Conservation (phyloP, 2,329 filamentous ascomycete species). For the Trichoderma cornu-damae region DNA sequence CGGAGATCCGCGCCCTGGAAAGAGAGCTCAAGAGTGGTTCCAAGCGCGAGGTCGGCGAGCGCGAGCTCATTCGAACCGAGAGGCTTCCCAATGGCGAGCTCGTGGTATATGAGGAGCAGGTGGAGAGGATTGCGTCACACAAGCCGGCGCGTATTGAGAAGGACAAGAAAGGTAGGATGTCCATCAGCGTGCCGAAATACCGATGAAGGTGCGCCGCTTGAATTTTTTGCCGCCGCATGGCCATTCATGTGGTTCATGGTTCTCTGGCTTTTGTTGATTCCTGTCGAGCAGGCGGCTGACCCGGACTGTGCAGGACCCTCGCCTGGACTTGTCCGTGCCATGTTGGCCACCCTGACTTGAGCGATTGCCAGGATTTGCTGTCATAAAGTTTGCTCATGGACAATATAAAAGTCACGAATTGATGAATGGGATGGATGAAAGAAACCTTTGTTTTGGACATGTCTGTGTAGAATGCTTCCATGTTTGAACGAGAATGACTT, state of each 20-base stretch:
- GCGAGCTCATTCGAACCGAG: conserved; percentile 53
- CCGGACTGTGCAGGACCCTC: conserved; percentile 50
- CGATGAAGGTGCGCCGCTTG: conserved; percentile 48
- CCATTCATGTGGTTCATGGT: no score
- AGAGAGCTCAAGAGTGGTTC: conserved; percentile 36
- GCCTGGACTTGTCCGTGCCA: conserved; percentile 59
- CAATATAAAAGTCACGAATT: conserved; percentile 14
- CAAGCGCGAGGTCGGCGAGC: conserved; percentile 37
- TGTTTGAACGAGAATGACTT: background rate
- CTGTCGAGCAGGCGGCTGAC: conserved; percentile 30
- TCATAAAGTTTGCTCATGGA: background rate
- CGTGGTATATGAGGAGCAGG: conserved; percentile 57
- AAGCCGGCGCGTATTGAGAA: conserved; percentile 68
- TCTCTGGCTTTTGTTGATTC: conserved; percentile 10
- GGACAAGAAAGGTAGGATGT: conserved; percentile 95
- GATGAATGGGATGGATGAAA: conserved; percentile 11
- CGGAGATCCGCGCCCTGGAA: conserved; percentile 68
- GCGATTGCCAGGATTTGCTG: background rate
- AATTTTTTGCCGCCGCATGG: conserved; percentile 20
- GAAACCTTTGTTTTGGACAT: background rate
- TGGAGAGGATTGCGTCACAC: conserved; percentile 50
- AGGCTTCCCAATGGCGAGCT: conserved; percentile 56
- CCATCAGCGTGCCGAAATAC: conserved; percentile 72
- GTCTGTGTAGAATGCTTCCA: conserved; percentile 4
- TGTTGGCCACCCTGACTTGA: conserved; percentile 66